Evolutionary conservation across 2,329 filamentous ascomycete genomes (phyloP).

Genomic region (Fonsecaea pedrosoi): DNA sequence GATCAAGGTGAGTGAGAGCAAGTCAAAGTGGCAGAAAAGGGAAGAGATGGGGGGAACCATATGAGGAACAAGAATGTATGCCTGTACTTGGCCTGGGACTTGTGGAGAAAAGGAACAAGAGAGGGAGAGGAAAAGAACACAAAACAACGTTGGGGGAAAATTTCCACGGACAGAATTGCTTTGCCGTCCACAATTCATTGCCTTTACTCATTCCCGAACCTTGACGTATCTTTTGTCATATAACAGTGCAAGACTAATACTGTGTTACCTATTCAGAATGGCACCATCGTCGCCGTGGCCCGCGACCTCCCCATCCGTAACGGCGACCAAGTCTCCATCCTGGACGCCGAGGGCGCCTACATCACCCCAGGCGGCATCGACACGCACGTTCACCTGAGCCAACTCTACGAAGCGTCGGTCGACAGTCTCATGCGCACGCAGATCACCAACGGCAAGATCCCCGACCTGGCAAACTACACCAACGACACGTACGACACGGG

Average conservation of each 20-base stretch:
- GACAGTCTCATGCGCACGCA: constrained; percentile 19
- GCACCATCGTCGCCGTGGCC: constrained; percentile 48
- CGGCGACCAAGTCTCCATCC: constrained; percentile 44
- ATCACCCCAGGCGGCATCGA: constrained; percentile 54
- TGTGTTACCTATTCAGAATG: constrained; percentile 46
- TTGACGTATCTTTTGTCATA: background rate
- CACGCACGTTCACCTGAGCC: constrained; percentile 56
- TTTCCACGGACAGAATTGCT: too few species aligned
- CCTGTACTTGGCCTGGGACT: too few species aligned
- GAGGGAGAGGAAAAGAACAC: too few species aligned
- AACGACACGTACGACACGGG: constrained; percentile 57
- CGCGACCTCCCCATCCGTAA: constrained; percentile 45
- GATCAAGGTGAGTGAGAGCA: constrained; percentile 45
- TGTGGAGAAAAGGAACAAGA: too few species aligned
- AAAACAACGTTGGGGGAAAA: too few species aligned
- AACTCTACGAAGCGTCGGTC: constrained; percentile 44
- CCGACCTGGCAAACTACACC: constrained; percentile 31
- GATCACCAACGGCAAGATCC: constrained; percentile 35
- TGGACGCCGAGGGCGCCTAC: constrained; percentile 50
- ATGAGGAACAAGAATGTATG: background rate
- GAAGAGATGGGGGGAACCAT: too few species aligned
- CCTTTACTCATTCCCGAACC: too few species aligned
- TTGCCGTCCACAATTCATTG: too few species aligned
- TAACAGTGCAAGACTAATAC: constrained; percentile 28
- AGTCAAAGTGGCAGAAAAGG: background rate